Base-by-base conservation (phyloP, 73 alveolate species). In the Paramecium octaurelia region DNA sequence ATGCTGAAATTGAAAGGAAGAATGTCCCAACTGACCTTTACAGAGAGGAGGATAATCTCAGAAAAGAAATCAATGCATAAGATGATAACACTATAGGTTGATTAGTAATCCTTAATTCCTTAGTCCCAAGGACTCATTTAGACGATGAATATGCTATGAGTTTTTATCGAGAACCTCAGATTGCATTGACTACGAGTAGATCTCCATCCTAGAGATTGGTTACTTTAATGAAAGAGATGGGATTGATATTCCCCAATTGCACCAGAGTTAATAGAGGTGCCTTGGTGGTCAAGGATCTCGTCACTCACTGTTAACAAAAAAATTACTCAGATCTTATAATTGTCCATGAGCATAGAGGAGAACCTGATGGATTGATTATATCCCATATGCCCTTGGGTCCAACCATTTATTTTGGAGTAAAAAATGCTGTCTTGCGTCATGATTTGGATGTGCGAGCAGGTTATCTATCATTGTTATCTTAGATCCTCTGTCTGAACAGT, bases 301-400 rank as follows among this genome's bases (percentile, higher is more conserved):
- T 97, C 2, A 96, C 50, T 21, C 87, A 60, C 58, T 96, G 99
- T 92, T 93, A 95, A 90, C 95, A 95, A 75, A 94, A 96, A 92
- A 96, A 93, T 76, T 93, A 94, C 94, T 86, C 99, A 9, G 99
- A 99, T 94, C 93, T 99, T 64, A 93, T 99, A 71, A 96, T 99
- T n/a, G 96, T 99, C 84, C 99, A 99, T 93, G 99, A 99, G 88
- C 99, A 99, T 92, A 93, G 99, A 85, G 99, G 99, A 50, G 99
- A 98, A 93, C 99, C 99, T 0, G 99, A 99, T 92, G 99, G 99
- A 86, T 86, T 99, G 97, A 98, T 99, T 27, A 96, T 99, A 40
- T 96, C 98, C 83, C 99, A 99, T 92, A 75, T 99, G 95, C 99
- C 99, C 8, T 95, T 95, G 58, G 99, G 99, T 9, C 99, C 99